Percentiles rank a stretch among this genome's conserved stretches.
These are phyloP conservation scores for Backusella westeae DNA, from an alignment of 192 early-diverging fungal species.

Conservation along the genomic window DNA sequence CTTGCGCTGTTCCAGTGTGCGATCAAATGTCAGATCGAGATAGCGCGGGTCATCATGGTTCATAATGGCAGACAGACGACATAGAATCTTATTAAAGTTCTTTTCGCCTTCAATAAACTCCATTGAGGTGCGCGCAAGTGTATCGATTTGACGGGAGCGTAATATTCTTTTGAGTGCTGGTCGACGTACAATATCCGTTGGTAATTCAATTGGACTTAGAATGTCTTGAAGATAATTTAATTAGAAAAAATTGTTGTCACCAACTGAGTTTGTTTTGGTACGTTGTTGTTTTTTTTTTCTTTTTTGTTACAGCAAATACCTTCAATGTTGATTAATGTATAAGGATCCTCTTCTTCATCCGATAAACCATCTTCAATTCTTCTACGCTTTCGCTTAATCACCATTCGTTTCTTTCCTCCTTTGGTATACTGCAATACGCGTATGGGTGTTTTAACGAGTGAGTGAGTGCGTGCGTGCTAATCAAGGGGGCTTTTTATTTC, in stretches of 20 bases:
- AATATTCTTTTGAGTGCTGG: slow-evolving; percentile 53
- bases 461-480: slow-evolving; percentile 6
- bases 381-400: slow-evolving; percentile 33
- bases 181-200: slow-evolving; percentile 48
- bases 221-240: slow-evolving; percentile 33
- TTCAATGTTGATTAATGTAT: slow-evolving; percentile 61
- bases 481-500: background rate
- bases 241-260: slow-evolving; percentile 27
- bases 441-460: background rate
- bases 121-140: slow-evolving; percentile 54
- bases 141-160: slow-evolving; percentile 49
- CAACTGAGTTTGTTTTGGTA: slow-evolving; percentile 11
- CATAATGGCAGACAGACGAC: slow-evolving; percentile 49
- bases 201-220: slow-evolving; percentile 51
- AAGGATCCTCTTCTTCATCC: slow-evolving; percentile 59
- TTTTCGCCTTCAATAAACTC: slow-evolving; percentile 65
- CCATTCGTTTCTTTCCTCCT: slow-evolving; percentile 37
- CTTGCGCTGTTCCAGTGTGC: slow-evolving; percentile 26
- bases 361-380: slow-evolving; percentile 30
- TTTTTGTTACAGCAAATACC: slow-evolving; percentile 25
- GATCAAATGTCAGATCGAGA: slow-evolving; percentile 52
- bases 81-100: slow-evolving; percentile 55
- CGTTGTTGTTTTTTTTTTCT: background rate
- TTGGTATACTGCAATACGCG: slow-evolving; percentile 29
- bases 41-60: slow-evolving; percentile 63